Evolutionary conservation across 345 rosid genomes (phyloP).

Genomic region (Geranium brycei): DNA sequence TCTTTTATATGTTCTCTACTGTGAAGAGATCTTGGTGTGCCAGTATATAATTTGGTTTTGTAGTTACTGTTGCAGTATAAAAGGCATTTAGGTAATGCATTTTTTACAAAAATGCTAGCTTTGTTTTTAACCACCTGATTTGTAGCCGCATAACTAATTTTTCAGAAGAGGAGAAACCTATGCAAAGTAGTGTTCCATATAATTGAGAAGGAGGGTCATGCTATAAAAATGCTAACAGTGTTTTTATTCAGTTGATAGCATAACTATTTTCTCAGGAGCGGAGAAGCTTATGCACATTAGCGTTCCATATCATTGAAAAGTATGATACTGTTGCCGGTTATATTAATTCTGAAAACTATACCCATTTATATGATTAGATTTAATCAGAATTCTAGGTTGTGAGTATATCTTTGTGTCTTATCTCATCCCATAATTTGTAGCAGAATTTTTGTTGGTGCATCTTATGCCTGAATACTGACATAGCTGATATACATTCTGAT

Average conservation of each 20-base stretch:
- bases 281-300: background rate
- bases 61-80: background rate
- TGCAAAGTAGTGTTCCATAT: no score
- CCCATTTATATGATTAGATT: no score
- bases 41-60: background rate
- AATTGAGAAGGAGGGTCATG: no score
- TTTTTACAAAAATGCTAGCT: no score
- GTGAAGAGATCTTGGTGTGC: background rate
- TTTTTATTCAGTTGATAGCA: no score
- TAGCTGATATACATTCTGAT: background rate
- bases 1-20: background rate
- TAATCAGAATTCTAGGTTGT: background rate
- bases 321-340: background rate
- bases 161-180: no score
- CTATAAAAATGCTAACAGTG: background rate
- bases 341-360: background rate
- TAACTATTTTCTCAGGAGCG: background rate
- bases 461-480: background rate
- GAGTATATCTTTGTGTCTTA: background rate
- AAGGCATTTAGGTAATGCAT: background rate
- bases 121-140: no score
- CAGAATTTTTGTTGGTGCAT: background rate
- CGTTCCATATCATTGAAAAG: background rate
- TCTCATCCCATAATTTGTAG: background rate
- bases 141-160: no score